Base-by-base conservation (phyloP, 164 flowering plant genomes). In the Warburgia ugandensis region DNA sequence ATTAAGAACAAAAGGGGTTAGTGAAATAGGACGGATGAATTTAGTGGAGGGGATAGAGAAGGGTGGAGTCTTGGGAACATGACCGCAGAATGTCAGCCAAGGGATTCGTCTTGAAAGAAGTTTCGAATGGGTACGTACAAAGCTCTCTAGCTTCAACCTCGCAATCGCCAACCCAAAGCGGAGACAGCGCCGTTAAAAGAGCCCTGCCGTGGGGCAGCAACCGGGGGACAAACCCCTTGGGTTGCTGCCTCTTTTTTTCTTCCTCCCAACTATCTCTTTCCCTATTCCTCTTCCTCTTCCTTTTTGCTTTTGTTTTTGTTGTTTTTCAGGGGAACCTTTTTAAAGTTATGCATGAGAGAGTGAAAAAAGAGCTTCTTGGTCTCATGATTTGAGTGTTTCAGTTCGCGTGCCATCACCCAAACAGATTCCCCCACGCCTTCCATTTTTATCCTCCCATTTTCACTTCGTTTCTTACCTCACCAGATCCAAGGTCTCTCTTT, bases 171-270 rank as follows among this genome's bases (percentile, higher is more conserved):
- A 56, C 62, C 63, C 62, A 62, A 72, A 67, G 82, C 85, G 87
- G 80, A 61, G 87, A 84, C 92, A 84, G 62, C 92, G 92, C 81
- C 92, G 85, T 71, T 49, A 68, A 78, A 77, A 68, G 57, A 67
- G 80, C 73, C 68, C 68, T 73, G 77, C 75, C 74, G 68, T 78
- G 81, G 71, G n/a, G 66, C 66, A 63, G 69, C 54, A 77, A 51
- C 33, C 37, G 45, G 81, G 84, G 60, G 63, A 80, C 86, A 83
- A 68, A 41, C 67, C n/a, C 64, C 65, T 80, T 73, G 84, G 76
- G 43, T 56, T 67, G 23, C 67, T 52, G 13, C 50, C 59, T 48
- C 32, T 50, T 46, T 6, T 54, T 61, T 48, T 52, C 48, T 38
- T 25, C 50, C 16, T 6, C 45, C 37, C 40, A 19, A 35, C 20